Conservation (phyloP, 768 basidiomycete species). For the Hirschioporus abietinus region DNA sequence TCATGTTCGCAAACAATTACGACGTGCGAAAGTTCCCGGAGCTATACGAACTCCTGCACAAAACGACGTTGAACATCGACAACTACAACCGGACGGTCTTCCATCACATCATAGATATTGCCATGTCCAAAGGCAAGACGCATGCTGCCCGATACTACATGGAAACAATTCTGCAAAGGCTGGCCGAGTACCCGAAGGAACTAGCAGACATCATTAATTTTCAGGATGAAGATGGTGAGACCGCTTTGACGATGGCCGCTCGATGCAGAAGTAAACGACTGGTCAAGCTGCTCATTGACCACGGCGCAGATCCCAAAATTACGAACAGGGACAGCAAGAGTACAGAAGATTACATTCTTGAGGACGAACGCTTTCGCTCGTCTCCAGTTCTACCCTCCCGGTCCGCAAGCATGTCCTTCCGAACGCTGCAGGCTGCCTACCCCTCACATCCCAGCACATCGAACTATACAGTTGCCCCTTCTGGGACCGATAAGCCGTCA, state of each 20-base stretch:
- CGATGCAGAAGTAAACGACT: constrained; percentile 92
- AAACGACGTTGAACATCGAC: constrained; percentile 99
- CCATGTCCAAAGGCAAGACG: constrained; percentile 95
- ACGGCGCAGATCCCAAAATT: constrained; percentile 94
- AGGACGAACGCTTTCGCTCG: constrained; percentile 94
- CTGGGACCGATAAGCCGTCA: constrained; percentile 60
- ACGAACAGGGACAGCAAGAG: constrained; percentile 93
- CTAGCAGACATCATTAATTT: constrained; percentile 98
- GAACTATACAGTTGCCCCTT: constrained; percentile 37
- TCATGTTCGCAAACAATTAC: constrained; percentile 99
- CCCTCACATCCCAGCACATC: constrained; percentile 27
- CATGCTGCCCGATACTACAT: constrained; percentile 98
- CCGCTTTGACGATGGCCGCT: constrained; percentile 93
- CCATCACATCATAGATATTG: constrained; percentile 96
- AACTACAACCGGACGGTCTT: constrained; percentile 96
- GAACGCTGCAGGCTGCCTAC: constrained; percentile 60
- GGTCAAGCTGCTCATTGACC: constrained; percentile 92
- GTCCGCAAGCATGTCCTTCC: constrained; percentile 60
- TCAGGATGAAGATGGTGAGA: constrained; percentile 98
- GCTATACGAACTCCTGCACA: constrained; percentile 91
- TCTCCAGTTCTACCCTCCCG: constrained; percentile 79
- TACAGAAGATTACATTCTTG: constrained; percentile 97
- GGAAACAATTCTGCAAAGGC: constrained; percentile 86
- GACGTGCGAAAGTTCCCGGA: constrained; percentile 99
- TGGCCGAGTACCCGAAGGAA: constrained; percentile 92